Evolutionary conservation across 2,329 filamentous ascomycete species (phyloP).

Genomic region (Sporothrix luriei): DNA sequence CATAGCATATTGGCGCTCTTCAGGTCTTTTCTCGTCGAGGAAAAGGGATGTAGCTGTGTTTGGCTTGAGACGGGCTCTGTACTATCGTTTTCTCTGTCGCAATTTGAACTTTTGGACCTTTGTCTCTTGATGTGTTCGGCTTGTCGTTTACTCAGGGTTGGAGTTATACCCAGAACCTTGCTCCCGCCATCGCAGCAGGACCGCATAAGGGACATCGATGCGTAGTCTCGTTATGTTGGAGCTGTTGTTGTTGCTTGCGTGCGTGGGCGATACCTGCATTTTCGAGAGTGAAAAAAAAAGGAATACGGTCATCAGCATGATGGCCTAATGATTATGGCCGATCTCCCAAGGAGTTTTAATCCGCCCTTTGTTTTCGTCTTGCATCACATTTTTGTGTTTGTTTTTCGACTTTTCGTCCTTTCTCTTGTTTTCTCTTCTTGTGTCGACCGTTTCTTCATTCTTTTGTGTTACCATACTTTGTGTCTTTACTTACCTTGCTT

Average conservation of each 20-base stretch:
- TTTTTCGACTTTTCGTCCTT: not conserved
- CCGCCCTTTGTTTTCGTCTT: not conserved
- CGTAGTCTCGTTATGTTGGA: not conserved
- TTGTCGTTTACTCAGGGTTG: not conserved
- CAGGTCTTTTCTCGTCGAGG: slow-evolving; percentile 14
- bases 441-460: not conserved
- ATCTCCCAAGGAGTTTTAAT: not conserved
- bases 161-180: slow-evolving; percentile 22
- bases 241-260: not conserved
- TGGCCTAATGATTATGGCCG: slow-evolving; percentile 16
- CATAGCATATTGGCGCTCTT: slow-evolving; percentile 26
- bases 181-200: not conserved
- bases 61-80: not conserved
- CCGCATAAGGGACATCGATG: slow-evolving; percentile 9
- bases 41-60: not conserved
- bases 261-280: slow-evolving; percentile 8
- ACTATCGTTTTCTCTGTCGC: not conserved
- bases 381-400: not conserved
- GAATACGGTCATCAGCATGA: not conserved
- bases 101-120: not conserved
- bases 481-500: not conserved
- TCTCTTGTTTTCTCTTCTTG: not conserved
- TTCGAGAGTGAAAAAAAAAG: not conserved
- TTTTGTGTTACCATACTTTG: not conserved
- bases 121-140: not conserved